Evolutionary conservation across 2,329 filamentous ascomycete genomes (phyloP).

Genomic region (Xylaria sp.): DNA sequence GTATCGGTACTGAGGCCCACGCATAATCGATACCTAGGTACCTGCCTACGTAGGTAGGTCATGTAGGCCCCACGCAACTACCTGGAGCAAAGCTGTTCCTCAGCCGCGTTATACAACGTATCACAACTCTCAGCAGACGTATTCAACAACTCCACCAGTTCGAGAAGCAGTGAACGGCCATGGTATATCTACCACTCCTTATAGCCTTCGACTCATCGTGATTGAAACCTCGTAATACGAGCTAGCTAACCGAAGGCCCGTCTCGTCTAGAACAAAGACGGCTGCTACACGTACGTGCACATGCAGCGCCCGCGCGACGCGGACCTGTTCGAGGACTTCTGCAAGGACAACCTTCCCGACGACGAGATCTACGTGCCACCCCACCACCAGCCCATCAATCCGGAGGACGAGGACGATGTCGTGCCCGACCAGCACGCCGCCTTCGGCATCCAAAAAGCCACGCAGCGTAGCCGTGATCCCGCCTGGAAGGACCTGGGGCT

Average conservation of each 20-base stretch:
- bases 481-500: conserved; percentile 81
- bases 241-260: conserved; percentile 6
- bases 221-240: no score
- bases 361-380: conserved; percentile 84
- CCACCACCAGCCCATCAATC: conserved; percentile 79
- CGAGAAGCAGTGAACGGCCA: no score
- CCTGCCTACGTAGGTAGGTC: no score
- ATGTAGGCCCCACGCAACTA: no score
- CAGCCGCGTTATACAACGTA: no score
- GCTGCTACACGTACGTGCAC: conserved; percentile 74
- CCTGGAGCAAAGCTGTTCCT: no score
- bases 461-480: conserved; percentile 69
- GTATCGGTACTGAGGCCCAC: no score
- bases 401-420: conserved; percentile 86
- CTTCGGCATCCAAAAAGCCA: conserved; percentile 82
- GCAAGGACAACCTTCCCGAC: conserved; percentile 68
- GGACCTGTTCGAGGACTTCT: conserved; percentile 79
- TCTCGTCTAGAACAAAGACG: conserved; percentile 67
- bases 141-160: no score
- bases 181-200: conserved; percentile 10
- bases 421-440: conserved; percentile 87
- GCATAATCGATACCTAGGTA: no score
- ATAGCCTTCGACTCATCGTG: not conserved
- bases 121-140: no score
- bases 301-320: conserved; percentile 72